Evolutionary conservation across 169 alveolate genomes (phyloP).

Genomic region (Plasmodium gonderi): DNA sequence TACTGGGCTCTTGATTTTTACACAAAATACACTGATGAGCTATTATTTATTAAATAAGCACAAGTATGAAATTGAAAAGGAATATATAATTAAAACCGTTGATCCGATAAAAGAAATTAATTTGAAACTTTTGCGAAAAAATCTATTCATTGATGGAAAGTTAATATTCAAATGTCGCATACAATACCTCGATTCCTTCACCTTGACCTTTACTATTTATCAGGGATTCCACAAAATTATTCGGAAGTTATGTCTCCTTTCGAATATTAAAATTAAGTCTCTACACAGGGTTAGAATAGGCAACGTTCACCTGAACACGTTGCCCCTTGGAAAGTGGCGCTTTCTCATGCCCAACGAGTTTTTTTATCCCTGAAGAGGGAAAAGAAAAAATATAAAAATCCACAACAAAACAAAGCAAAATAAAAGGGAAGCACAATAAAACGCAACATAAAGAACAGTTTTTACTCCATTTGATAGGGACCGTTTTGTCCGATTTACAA

Average conservation of each 20-base stretch:
- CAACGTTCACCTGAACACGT: slow-evolving; percentile 40
- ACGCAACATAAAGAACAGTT: no score
- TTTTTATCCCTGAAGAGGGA: slow-evolving; percentile 21
- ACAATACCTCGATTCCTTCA: slow-evolving; percentile 52
- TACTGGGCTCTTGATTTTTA: slow-evolving; percentile 71
- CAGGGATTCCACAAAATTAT: slow-evolving; percentile 75
- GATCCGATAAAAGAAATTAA: slow-evolving; percentile 55
- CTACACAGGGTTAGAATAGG: slow-evolving; percentile 74
- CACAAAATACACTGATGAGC: slow-evolving; percentile 65
- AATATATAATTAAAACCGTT: slow-evolving; percentile 52
- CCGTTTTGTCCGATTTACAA: no score
- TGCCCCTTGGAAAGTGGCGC: slow-evolving; percentile 78
- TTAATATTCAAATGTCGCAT: slow-evolving; percentile 69
- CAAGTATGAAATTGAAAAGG: slow-evolving; percentile 71
- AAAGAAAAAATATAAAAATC: neutral
- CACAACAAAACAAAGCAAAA: neutral
- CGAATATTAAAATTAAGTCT: slow-evolving; percentile 71
- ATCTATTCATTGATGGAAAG: slow-evolving; percentile 73
- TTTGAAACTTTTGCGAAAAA: slow-evolving; percentile 31
- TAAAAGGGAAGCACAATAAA: no score
- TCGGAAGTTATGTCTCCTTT: slow-evolving; percentile 55
- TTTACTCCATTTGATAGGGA: no score
- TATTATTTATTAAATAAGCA: slow-evolving; percentile 30
- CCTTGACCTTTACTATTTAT: slow-evolving; percentile 33
- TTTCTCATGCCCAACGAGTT: slow-evolving; percentile 76